Conservation (phyloP, 1,284 basidiomycete genomes). For the Rhodotorula mucilaginosa region DNA sequence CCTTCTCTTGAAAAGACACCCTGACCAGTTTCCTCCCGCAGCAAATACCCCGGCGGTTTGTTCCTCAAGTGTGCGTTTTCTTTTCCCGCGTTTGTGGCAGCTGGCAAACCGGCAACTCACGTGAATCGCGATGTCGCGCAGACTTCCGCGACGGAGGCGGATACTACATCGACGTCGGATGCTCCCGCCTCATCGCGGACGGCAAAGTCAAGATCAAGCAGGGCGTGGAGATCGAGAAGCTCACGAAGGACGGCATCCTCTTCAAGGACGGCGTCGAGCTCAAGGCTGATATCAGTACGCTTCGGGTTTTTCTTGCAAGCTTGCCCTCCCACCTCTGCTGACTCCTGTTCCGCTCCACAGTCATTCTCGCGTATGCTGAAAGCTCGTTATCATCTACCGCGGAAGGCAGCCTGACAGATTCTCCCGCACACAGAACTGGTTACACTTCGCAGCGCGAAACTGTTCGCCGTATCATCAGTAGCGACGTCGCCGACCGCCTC, state of each 20-base stretch:
- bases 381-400: background rate
- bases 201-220: slow-evolving; percentile 49
- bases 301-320: background rate
- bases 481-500: slow-evolving; percentile 55
- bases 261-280: slow-evolving; percentile 48
- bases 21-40: slow-evolving; percentile 4
- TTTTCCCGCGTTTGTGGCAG: background rate
- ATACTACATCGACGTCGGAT: slow-evolving; percentile 47
- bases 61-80: slow-evolving; percentile 33
- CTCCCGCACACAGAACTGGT: slow-evolving; percentile 14
- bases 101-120: background rate
- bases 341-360: background rate
- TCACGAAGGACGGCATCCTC: slow-evolving; percentile 44
- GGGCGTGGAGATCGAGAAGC: slow-evolving; percentile 45
- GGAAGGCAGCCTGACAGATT: background rate
- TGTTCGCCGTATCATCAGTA: slow-evolving; percentile 55
- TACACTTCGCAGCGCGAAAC: slow-evolving; percentile 47
- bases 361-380: slow-evolving; percentile 21
- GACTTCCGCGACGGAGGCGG: slow-evolving; percentile 45
- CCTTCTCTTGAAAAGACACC: too few species aligned
- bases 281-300: slow-evolving; percentile 47
- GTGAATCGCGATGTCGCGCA: background rate
- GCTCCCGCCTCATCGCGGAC: slow-evolving; percentile 46
- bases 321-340: background rate
- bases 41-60: slow-evolving; percentile 37